A percentile compares a stretch with the other conserved stretches of the same genome.
phyloP scores from a whole-genome alignment of 257 asterid species.

The Scutellaria barbata region DNA sequence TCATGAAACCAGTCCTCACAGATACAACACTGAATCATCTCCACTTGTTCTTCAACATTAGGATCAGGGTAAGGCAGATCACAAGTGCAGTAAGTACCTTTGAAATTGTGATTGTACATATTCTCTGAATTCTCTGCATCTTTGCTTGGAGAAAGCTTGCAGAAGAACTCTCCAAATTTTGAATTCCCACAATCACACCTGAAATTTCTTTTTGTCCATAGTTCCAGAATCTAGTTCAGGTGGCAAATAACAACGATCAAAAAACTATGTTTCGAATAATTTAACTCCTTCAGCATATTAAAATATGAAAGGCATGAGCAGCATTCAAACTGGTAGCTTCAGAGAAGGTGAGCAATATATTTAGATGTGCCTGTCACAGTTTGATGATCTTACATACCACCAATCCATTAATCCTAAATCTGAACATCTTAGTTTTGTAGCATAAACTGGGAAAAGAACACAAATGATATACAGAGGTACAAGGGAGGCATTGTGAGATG shows the following conservation, averaged over 20 bases:
- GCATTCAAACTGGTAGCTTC: too few species aligned
- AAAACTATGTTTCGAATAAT: too few species aligned
- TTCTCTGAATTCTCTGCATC: constrained; percentile 75
- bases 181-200: constrained; percentile 99
- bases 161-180: constrained; percentile 81
- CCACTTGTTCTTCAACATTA: constrained; percentile 83
- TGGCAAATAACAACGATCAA: constrained; percentile 20
- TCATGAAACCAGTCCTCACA: constrained; percentile 99
- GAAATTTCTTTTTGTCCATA: constrained; percentile 96
- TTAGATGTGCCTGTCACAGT: too few species aligned
- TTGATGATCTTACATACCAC: too few species aligned
- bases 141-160: constrained; percentile 86
- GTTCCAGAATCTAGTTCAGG: constrained; percentile 76
- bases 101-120: constrained; percentile 84
- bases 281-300: too few species aligned
- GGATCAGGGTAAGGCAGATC: constrained; percentile 95
- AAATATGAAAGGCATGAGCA: too few species aligned
- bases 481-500: too few species aligned
- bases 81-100: constrained; percentile 94
- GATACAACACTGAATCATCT: constrained; percentile 93
- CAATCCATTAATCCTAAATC: too few species aligned
- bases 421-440: too few species aligned
- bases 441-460: too few species aligned
- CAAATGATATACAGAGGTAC: too few species aligned
- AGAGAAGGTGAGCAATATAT: too few species aligned